Percentiles rank a stretch among this genome's conserved stretches.
Conservation (phyloP, 108 stramenopile species). For the Skeletonema marinoi region DNA sequence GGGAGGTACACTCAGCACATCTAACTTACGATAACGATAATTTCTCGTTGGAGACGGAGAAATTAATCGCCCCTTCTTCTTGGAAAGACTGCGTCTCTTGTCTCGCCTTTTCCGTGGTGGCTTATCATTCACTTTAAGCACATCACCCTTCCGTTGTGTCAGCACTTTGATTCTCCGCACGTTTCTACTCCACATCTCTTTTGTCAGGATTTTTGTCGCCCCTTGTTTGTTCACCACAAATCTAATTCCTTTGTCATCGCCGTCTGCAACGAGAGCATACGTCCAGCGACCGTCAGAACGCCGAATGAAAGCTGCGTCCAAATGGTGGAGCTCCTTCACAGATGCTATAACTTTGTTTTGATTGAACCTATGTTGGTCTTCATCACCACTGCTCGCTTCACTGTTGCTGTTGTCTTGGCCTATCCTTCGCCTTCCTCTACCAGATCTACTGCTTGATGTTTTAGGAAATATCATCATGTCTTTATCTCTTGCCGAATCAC, state of each 20-base stretch:
- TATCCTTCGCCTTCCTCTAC: constrained; percentile 11
- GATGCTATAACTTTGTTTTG: constrained; percentile 7
- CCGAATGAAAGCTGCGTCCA: constrained; percentile 42
- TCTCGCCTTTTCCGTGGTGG: neutral
- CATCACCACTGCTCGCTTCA: constrained; percentile 16
- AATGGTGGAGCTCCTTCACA: constrained; percentile 4
- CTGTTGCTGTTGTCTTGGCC: neutral
- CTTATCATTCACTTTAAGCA: constrained; percentile 6
- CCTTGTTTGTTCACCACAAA: constrained; percentile 38
- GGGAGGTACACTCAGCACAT: constrained; percentile 17
- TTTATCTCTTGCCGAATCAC: constrained; percentile 27
- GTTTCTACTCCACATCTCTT: constrained; percentile 32
- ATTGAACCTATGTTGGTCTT: constrained; percentile 14
- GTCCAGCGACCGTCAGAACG: constrained; percentile 47
- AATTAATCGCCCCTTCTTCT: constrained; percentile 10
- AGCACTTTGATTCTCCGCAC: constrained; percentile 29
- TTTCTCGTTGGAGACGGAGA: constrained; percentile 36
- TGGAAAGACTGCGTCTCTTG: constrained; percentile 4
- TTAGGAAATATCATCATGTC: constrained; percentile 37
- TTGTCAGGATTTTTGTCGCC: constrained; percentile 38
- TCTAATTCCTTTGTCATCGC: constrained; percentile 20
- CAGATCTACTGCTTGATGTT: neutral
- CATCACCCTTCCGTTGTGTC: constrained; percentile 31
- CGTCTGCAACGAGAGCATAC: constrained; percentile 37
- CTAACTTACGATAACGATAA: neutral